phyloP scores from a whole-genome alignment of 495 filamentous ascomycete genomes.

The Aspergillus egyptiacus region DNA sequence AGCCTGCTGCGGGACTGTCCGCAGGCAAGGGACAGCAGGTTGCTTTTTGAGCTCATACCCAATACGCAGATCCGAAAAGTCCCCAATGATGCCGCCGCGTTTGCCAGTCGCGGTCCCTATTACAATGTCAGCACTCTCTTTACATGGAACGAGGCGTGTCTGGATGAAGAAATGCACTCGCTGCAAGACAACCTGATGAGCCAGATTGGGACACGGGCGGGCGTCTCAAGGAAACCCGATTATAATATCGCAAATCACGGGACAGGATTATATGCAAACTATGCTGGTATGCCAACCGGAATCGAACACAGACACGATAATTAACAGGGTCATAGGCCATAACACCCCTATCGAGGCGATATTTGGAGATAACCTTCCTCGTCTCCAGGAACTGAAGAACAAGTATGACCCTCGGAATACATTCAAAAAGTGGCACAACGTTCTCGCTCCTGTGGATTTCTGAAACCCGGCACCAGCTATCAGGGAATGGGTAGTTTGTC shows the following conservation, averaged over 20 bases:
- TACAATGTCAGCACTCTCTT: constrained; percentile 16
- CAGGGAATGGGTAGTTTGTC: too few species aligned
- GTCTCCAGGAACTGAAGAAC: constrained; percentile 34
- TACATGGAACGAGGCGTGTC: constrained; percentile 8
- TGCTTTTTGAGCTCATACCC: constrained; percentile 18
- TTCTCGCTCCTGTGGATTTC: too few species aligned
- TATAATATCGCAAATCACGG: constrained; percentile 11
- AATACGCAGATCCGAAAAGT: constrained; percentile 7
- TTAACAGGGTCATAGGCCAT: constrained; percentile 17
- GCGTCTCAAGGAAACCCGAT: background rate
- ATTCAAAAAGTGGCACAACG: constrained; percentile 32
- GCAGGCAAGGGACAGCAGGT: constrained; percentile 2
- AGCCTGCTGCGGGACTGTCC: constrained; percentile 4
- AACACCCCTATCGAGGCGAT: constrained; percentile 27
- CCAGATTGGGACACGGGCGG: constrained; percentile 2
- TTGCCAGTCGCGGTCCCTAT: constrained; percentile 18
- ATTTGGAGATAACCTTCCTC: constrained; percentile 37
- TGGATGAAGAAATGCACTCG: constrained; percentile 5
- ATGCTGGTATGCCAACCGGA: constrained; percentile 26
- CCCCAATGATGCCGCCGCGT: constrained; percentile 13
- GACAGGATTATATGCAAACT: constrained; percentile 32
- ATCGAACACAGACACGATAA: constrained; percentile 1
- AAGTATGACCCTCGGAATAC: constrained; percentile 43
- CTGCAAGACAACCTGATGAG: constrained; percentile 7
- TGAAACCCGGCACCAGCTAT: too few species aligned